Base-by-base conservation (phyloP, 495 filamentous ascomycete species). In the Bathelium albidoporum region DNA sequence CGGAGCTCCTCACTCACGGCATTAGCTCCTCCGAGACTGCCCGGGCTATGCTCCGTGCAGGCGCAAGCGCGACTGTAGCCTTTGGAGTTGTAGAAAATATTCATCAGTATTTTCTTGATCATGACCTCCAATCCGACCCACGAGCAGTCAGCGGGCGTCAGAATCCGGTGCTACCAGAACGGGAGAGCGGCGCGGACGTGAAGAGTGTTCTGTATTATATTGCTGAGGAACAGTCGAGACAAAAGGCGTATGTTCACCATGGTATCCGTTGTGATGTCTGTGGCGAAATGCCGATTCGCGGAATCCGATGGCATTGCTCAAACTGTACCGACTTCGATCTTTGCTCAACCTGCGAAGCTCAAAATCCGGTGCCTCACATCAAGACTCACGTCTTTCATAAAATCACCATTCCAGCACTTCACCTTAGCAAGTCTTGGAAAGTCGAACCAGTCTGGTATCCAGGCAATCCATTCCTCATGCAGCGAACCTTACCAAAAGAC, bases 311-410 rank as follows among this genome's bases (percentile, higher is more conserved):
- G 49, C 66, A 61, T 26, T 72, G 70, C 41, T 58, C 68, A n/a
- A 72, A 72, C 32, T 72, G 70, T 43, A 34, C 64, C 81, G 93
- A 70, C 96, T 96, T 74, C 85, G 90, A 63, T 72, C 83, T 93
- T 20, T 96, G 89, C 75, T 89, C 95, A 73, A 85, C 83, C 10
- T 97, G 92, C 71, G 92, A 97, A 75, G 85, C 88, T 3, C 85
- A 88, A 60, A 78, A 90, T 0, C 49, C 9, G 10, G 31, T 26
- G 5, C 31, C 10, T 0, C 95, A 99, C 72, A 84, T 81, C 65
- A 95, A 93, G 75, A 95, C 91, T 0, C 94, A 98, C 76, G 78
- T 98, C 49, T 96, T 98, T 79, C 95, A 93, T 79, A 97, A 97
- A 74, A 87, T 92, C 62, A 82, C 83, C 16, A 86, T 91, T 41